Evolutionary conservation across 805 yeast genomes (phyloP).

Genomic region (Yamadazyma nakazawae): DNA sequence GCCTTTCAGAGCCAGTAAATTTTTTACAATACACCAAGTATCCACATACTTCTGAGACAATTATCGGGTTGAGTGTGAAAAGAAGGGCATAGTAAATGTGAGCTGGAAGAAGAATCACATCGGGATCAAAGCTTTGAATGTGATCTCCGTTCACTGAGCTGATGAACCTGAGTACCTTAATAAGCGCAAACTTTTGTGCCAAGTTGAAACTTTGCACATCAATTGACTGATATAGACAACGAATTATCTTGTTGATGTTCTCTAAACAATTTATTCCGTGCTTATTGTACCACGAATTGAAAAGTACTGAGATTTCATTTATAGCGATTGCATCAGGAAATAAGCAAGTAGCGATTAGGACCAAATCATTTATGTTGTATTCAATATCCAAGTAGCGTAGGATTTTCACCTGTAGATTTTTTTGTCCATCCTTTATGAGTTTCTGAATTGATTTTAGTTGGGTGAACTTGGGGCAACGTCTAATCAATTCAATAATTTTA

Average conservation of each 20-base stretch:
- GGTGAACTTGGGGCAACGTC: not conserved
- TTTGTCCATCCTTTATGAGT: not conserved
- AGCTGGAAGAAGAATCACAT: conserved; percentile 26
- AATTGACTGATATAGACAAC: not conserved
- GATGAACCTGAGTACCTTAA: conserved; percentile 16
- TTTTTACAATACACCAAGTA: conserved; percentile 43
- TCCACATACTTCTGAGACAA: conserved; percentile 45
- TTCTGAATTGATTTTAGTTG: not conserved
- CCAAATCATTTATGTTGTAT: not conserved
- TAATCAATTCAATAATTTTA: not conserved
- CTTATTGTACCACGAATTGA: not conserved
- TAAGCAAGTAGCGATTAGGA: not conserved
- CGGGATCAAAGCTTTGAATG: conserved; percentile 3
- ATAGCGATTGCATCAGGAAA: not conserved
- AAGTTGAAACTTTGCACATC: not conserved
- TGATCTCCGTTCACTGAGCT: conserved; percentile 9
- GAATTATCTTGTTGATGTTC: not conserved
- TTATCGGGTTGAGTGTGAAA: conserved; percentile 41
- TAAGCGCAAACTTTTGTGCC: conserved; percentile 10
- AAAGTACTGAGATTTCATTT: not conserved
- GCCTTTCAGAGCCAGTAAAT: conserved; percentile 22
- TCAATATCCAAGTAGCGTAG: not conserved
- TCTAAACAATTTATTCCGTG: not conserved
- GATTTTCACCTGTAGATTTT: not conserved
- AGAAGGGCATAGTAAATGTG: conserved; percentile 34